A percentile compares a stretch with the other conserved stretches of the same genome.
These are phyloP conservation scores for Coemansia sp. DNA, from an alignment of 371 early-diverging fungal species.

Conservation along the genomic window DNA sequence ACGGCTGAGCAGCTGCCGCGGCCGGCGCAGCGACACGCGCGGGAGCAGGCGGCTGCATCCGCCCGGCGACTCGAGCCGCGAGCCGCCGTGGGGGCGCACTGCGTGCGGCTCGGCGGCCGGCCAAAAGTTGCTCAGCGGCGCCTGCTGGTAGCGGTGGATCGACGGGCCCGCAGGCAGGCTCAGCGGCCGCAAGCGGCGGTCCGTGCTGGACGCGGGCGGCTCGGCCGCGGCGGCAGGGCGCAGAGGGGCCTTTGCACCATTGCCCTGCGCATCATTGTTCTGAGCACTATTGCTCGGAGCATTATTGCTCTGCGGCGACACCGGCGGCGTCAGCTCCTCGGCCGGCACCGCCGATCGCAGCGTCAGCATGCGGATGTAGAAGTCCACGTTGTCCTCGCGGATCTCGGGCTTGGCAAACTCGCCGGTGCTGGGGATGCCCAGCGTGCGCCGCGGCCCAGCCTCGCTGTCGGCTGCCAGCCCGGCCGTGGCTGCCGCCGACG, in stretches of 20 bases:
- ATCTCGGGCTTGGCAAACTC: constrained; percentile 22
- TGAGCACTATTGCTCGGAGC: no score
- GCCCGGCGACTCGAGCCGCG: background rate
- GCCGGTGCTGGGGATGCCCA: constrained; percentile 12
- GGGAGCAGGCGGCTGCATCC: background rate
- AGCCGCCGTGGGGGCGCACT: background rate
- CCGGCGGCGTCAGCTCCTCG: constrained; percentile 21
- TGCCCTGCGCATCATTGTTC: no score
- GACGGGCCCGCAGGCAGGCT: constrained; percentile 2
- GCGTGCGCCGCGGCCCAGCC: background rate
- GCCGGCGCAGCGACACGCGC: background rate
- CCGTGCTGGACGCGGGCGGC: background rate
- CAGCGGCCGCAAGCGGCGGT: background rate
- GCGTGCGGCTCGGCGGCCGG: background rate
- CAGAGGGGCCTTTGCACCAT: no score
- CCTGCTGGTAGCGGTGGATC: constrained; percentile 8
- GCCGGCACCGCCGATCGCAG: constrained; percentile 18
- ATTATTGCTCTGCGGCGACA: constrained; percentile 7
- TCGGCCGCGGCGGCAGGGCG: background rate
- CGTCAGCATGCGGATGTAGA: constrained; percentile 26
- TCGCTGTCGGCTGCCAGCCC: background rate
- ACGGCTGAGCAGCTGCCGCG: background rate
- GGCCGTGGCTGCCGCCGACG: background rate
- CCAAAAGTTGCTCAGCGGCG: constrained; percentile 16
- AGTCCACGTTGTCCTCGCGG: constrained; percentile 11